Evolutionary conservation across 2,329 filamentous ascomycete genomes (phyloP).

Genomic region (Decorospora gaudefroyi): DNA sequence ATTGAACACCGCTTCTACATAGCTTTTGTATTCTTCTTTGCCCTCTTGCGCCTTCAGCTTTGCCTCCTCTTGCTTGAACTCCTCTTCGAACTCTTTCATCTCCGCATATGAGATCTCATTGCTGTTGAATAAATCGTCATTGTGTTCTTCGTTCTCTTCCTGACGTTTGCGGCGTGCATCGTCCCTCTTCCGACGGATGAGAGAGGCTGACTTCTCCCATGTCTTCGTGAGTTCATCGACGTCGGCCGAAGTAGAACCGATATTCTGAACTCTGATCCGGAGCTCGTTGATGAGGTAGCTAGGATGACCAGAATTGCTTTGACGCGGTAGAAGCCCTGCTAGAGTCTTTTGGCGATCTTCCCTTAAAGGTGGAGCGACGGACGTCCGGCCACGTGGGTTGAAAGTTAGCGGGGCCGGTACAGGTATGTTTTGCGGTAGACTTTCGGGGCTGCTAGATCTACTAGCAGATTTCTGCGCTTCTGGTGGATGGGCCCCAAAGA

Average conservation of each 20-base stretch:
- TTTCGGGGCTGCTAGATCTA: conserved; percentile 25
- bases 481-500: conserved; percentile 34
- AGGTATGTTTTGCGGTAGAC: conserved; percentile 23
- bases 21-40: conserved; percentile 57
- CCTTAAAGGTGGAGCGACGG: conserved; percentile 18
- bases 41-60: conserved; percentile 59
- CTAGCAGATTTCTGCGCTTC: conserved; percentile 19
- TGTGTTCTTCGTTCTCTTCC: conserved; percentile 57
- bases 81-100: conserved; percentile 59
- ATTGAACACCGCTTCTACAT: conserved; percentile 57
- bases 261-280: conserved; percentile 18
- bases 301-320: conserved; percentile 14
- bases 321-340: conserved; percentile 26
- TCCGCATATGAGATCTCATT: conserved; percentile 63
- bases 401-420: conserved; percentile 36
- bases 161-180: conserved; percentile 56
- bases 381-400: conserved; percentile 21
- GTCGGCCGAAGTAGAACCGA: conserved; percentile 27
- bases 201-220: conserved; percentile 55
- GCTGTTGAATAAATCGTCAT: conserved; percentile 60
- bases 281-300: conserved; percentile 31
- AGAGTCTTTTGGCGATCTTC: conserved; percentile 25
- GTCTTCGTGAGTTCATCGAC: conserved; percentile 31
- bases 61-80: conserved; percentile 59
- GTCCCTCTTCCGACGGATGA: conserved; percentile 53